A percentile compares a stretch with the other conserved stretches of the same genome.
phyloP scores from a whole-genome alignment of 1,284 basidiomycete species.

The Rhodotorula sp. region DNA sequence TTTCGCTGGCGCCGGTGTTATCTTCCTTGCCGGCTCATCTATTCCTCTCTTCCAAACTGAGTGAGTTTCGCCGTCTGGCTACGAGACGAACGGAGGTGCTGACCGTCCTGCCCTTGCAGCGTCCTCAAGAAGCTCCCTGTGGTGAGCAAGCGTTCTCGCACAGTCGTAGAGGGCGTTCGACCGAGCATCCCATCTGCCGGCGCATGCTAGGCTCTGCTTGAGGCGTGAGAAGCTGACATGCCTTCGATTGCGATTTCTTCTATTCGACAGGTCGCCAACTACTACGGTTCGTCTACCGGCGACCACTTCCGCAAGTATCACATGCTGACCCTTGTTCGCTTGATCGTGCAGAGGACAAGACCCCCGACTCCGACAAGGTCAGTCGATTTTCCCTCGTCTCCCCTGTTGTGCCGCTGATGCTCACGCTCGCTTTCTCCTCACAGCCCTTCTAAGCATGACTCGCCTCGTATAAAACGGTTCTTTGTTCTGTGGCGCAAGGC shows the following conservation, averaged over 20 bases:
- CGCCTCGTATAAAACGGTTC: too few relatives aligned
- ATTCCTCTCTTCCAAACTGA: constrained; percentile 36
- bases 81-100: background rate
- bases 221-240: background rate
- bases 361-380: constrained; percentile 28
- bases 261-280: constrained; percentile 5
- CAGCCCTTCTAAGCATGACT: too few relatives aligned
- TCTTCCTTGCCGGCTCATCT: constrained; percentile 20
- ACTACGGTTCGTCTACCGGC: constrained; percentile 7
- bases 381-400: too few relatives aligned
- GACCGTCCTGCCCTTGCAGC: too few relatives aligned
- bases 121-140: background rate
- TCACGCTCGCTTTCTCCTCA: too few relatives aligned
- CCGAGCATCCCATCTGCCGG: background rate
- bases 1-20: constrained; percentile 27
- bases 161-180: background rate
- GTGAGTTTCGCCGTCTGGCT: constrained; percentile 11
- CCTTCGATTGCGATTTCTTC: background rate
- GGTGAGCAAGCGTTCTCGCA: background rate
- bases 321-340: too few relatives aligned
- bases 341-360: background rate
- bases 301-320: too few relatives aligned
- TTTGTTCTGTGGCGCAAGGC: too few relatives aligned
- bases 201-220: background rate
- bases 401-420: constrained; percentile 8